These are phyloP conservation scores for Schizopora paradoxa DNA, from an alignment of 1,284 basidiomycete genomes.

Conservation along the genomic window DNA sequence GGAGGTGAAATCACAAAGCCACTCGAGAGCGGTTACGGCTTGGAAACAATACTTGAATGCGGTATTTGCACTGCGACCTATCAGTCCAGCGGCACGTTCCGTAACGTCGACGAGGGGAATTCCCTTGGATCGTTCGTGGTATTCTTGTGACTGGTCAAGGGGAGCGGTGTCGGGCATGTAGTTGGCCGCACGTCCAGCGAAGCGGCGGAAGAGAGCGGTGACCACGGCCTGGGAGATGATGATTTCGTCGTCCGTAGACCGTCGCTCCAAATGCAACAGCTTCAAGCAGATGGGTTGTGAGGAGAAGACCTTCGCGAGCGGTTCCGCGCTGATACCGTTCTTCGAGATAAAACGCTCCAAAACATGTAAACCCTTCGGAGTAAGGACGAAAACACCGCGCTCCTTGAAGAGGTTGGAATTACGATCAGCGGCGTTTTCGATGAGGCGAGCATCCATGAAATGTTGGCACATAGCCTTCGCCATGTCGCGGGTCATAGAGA, in stretches of 20 bases:
- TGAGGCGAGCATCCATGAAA: constrained; percentile 97
- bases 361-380: constrained; percentile 97
- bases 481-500: constrained; percentile 99
- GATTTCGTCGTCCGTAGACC: constrained; percentile 93
- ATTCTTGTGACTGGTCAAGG: constrained; percentile 66
- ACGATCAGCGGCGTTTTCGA: constrained; percentile 93
- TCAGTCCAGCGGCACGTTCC: constrained; percentile 52
- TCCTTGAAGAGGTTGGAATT: constrained; percentile 92
- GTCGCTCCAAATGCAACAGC: constrained; percentile 92
- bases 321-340: constrained; percentile 95
- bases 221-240: constrained; percentile 92
- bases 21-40: constrained; percentile 85
- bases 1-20: constrained; percentile 97
- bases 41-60: constrained; percentile 79
- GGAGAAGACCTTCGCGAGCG: constrained; percentile 85
- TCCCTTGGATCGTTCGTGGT: constrained; percentile 75
- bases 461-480: constrained; percentile 99
- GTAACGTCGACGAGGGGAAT: constrained; percentile 65
- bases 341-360: constrained; percentile 99
- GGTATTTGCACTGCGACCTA: constrained; percentile 40
- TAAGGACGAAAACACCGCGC: constrained; percentile 91
- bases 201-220: constrained; percentile 92
- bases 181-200: constrained; percentile 85
- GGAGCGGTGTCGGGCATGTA: constrained; percentile 48
- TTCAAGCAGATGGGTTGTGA: constrained; percentile 98